Evolutionary conservation across 2,329 filamentous ascomycete species (phyloP).

Genomic region (Teratosphaeria gauchensis): DNA sequence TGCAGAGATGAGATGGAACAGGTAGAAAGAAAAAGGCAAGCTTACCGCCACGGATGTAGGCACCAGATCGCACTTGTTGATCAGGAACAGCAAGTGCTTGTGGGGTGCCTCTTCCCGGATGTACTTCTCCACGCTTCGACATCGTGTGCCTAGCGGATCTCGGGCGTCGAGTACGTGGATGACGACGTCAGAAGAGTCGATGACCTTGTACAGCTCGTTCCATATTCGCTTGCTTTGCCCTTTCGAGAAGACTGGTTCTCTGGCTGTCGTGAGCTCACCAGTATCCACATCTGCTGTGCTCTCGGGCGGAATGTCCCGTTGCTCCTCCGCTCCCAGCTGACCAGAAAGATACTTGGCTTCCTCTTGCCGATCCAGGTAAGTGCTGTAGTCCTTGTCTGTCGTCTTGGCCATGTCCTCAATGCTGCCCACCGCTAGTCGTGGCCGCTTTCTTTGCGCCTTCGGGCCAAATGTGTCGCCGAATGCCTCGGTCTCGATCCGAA

Average conservation of each 20-base stretch:
- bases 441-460: constrained; percentile 84
- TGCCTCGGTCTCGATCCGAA: constrained; percentile 76
- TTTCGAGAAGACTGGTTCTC: constrained; percentile 75
- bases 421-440: constrained; percentile 77
- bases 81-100: constrained; percentile 83
- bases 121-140: constrained; percentile 85
- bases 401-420: constrained; percentile 72
- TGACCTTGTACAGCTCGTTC: constrained; percentile 90
- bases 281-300: constrained; percentile 4
- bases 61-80: constrained; percentile 89
- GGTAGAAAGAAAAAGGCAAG: constrained; percentile 26
- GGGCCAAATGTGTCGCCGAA: constrained; percentile 87
- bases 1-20: constrained; percentile 16
- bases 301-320: constrained; percentile 30
- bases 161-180: constrained; percentile 89
- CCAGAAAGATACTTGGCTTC: constrained; percentile 69
- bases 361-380: constrained; percentile 70
- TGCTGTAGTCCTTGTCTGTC: constrained; percentile 69
- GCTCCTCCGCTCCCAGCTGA: constrained; percentile 45
- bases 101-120: constrained; percentile 87
- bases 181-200: constrained; percentile 90
- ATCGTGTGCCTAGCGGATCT: constrained; percentile 83
- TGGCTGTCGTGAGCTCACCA: constrained; percentile 36
- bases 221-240: constrained; percentile 92
- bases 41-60: constrained; percentile 92